Percentiles rank a stretch among this genome's conserved stretches.
These are phyloP conservation scores for Xylariales sp. DNA, from an alignment of 2,329 filamentous ascomycete genomes.

Conservation along the genomic window DNA sequence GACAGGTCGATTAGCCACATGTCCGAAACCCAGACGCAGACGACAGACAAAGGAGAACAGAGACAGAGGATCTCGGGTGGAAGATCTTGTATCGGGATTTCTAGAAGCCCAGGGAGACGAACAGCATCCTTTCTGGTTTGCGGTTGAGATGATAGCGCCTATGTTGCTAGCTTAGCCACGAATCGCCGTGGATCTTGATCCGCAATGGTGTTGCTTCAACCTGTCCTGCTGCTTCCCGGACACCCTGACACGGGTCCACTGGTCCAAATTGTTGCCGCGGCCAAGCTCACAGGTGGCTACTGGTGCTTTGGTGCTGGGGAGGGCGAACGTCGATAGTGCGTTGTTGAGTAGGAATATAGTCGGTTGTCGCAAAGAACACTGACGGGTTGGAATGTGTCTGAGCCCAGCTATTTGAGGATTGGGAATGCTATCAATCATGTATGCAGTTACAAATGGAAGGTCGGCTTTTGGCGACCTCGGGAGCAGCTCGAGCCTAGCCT, in stretches of 20 bases:
- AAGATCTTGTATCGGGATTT: conserved; percentile 3
- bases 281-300: too few species aligned
- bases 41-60: conserved; percentile 1
- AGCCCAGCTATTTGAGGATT: too few species aligned
- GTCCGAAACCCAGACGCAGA: conserved; percentile 1
- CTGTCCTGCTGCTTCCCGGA: conserved; percentile 12
- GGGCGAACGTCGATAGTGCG: too few species aligned
- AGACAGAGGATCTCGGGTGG: background rate
- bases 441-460: conserved; percentile 8
- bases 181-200: conserved; percentile 12
- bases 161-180: too few species aligned
- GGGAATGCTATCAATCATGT: background rate
- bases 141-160: conserved; percentile 1
- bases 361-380: too few species aligned
- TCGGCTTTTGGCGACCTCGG: conserved; percentile 8
- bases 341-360: too few species aligned
- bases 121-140: conserved; percentile 16
- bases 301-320: too few species aligned
- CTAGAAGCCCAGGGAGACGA: conserved; percentile 9
- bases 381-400: too few species aligned
- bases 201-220: conserved; percentile 5
- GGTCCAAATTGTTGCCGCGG: background rate
- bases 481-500: conserved; percentile 5
- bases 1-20: conserved; percentile 7
- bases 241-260: conserved; percentile 7